Conservation (phyloP, 305 asterid genomes). For the Fraxinus velutina region DNA sequence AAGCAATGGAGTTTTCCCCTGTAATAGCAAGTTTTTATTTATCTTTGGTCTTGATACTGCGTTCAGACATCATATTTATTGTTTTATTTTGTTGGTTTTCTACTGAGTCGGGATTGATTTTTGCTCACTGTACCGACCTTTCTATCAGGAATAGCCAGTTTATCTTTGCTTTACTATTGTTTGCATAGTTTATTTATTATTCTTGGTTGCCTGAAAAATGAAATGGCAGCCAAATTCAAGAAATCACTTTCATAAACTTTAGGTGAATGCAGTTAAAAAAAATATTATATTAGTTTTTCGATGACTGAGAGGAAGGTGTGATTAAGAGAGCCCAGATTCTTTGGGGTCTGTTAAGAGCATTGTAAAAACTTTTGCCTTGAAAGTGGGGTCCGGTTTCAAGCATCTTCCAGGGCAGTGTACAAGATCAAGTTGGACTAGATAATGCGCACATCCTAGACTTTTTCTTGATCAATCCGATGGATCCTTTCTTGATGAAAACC, state of each 20-base stretch:
- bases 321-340: slow-evolving; percentile 30
- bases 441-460: slow-evolving; percentile 42
- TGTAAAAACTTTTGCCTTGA: slow-evolving; percentile 34
- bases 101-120: not conserved
- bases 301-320: not conserved
- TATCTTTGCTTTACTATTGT: not conserved
- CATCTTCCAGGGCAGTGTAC: slow-evolving; percentile 33
- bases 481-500: slow-evolving; percentile 71
- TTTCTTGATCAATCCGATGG: slow-evolving; percentile 80
- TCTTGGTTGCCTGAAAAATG: not conserved
- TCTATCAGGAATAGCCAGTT: not conserved
- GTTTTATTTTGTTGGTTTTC: slow-evolving; percentile 17
- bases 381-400: slow-evolving; percentile 27
- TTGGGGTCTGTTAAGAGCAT: slow-evolving; percentile 27
- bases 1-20: slow-evolving; percentile 15
- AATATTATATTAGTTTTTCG: not conserved
- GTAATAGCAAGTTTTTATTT: slow-evolving; percentile 24
- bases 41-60: not conserved
- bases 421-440: slow-evolving; percentile 41
- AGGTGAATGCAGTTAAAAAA: not conserved
- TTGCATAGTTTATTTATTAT: not conserved
- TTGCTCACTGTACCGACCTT: not conserved
- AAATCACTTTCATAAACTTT: not conserved
- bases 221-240: not conserved
- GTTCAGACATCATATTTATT: not conserved